These are phyloP conservation scores for Fraxinus dipetala DNA, from an alignment of 305 asterid species.

Conservation along the genomic window DNA sequence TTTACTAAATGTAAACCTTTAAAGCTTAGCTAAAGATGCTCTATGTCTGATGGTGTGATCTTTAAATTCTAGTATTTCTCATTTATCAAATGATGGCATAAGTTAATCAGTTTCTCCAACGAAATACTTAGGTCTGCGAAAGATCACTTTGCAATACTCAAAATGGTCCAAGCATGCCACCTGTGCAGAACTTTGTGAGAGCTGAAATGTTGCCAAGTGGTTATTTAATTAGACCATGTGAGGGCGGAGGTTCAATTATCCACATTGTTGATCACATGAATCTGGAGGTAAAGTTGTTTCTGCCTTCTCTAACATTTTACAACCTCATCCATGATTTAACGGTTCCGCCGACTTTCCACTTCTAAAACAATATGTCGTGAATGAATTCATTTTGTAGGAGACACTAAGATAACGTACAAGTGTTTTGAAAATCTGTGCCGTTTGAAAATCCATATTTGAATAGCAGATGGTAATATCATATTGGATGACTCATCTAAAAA, in stretches of 20 bases:
- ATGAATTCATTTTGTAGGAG: background rate
- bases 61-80: constrained; percentile 4
- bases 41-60: background rate
- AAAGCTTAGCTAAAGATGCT: background rate
- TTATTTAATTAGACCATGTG: constrained; percentile 83
- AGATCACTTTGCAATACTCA: constrained; percentile 78
- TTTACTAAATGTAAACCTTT: background rate
- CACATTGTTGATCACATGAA: constrained; percentile 87
- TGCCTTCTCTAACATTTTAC: background rate
- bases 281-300: constrained; percentile 51
- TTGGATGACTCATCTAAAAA: background rate
- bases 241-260: constrained; percentile 86
- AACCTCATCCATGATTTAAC: background rate
- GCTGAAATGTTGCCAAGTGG: constrained; percentile 94
- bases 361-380: background rate
- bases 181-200: constrained; percentile 74
- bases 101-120: constrained; percentile 1
- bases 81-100: background rate
- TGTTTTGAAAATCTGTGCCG: background rate
- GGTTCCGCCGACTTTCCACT: background rate
- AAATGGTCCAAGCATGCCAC: constrained; percentile 85
- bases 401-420: too few relatives aligned
- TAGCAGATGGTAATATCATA: background rate
- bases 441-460: background rate
- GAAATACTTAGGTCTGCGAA: constrained; percentile 62